These are phyloP conservation scores for Thermomyces lanuginosus DNA, from an alignment of 2,329 filamentous ascomycete species.

Conservation along the genomic window DNA sequence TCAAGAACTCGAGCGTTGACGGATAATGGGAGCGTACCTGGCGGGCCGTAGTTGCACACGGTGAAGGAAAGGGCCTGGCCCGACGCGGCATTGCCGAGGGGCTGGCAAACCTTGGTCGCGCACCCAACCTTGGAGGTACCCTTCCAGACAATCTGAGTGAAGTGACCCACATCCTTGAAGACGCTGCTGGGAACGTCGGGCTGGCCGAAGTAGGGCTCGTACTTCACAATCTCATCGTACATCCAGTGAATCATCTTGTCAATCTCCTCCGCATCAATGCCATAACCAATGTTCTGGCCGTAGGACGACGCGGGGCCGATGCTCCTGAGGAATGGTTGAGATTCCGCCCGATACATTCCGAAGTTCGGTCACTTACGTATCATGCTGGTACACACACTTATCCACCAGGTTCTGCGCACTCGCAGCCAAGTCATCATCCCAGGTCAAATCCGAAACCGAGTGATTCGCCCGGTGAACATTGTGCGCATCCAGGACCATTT, in stretches of 20 bases:
- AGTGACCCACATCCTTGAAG: slow-evolving; percentile 57
- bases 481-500: slow-evolving; percentile 49
- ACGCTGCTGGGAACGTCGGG: slow-evolving; percentile 42
- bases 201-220: slow-evolving; percentile 42
- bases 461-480: slow-evolving; percentile 78
- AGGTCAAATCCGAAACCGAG: slow-evolving; percentile 47
- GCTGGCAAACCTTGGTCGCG: slow-evolving; percentile 32
- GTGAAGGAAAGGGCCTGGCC: slow-evolving; percentile 47
- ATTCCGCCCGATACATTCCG: slow-evolving; percentile 4
- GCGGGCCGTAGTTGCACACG: slow-evolving; percentile 71
- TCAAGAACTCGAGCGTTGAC: neutral
- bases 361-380: slow-evolving; percentile 43
- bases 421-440: slow-evolving; percentile 46
- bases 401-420: slow-evolving; percentile 50
- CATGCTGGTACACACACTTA: slow-evolving; percentile 56
- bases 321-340: slow-evolving; percentile 6
- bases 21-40: slow-evolving; percentile 39
- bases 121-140: slow-evolving; percentile 47
- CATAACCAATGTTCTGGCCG: slow-evolving; percentile 81
- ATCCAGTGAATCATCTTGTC: slow-evolving; percentile 56
- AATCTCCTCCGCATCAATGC: slow-evolving; percentile 40
- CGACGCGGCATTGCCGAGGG: slow-evolving; percentile 26
- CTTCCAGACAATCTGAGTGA: slow-evolving; percentile 60
- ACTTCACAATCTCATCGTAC: slow-evolving; percentile 52
- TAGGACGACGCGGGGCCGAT: slow-evolving; percentile 5